Base-by-base conservation (phyloP, 176 grass and related monocot genomes). In the Elaeis guineensis region DNA sequence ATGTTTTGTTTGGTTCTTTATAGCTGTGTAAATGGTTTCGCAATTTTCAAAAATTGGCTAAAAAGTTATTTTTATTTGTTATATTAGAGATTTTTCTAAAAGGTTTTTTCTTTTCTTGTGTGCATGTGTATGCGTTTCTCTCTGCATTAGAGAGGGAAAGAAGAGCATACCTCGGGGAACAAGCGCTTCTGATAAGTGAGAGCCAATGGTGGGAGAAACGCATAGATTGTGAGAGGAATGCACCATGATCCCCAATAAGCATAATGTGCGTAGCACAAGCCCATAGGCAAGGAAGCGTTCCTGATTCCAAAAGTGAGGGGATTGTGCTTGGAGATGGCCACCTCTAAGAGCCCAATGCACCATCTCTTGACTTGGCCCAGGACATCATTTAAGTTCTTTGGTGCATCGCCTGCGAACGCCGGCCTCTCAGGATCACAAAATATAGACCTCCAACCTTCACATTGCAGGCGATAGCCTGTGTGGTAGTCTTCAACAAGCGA, bases 361-460 rank as follows among this genome's bases (percentile, higher is more conserved):
- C 79, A 82, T 16, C 79, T 71, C 79, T 72, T 82, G 30, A 17
- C 56, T 28, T 82, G 79, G 66, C 49, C 62, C n/a, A 82, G 73
- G 5, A 14, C 49, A 60, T 82, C 79, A 55, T 77, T 66, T 14
- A 82, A 49, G 21, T 49, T 82, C 55, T 72, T 82, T 4, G 73
- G 79, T 20, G 68, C 79, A 19, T 77, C 67, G 5, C 67, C 79
- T 17, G 77, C 30, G 64, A 82, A 82, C 15, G 67, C 73, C 14
- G 62, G 48, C 16, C 64, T 26, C 51, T 19, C 17, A 0, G 73
- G 79, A 61, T 82, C 50, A 19, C 79, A 77, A 16, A 82, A 56
- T 16, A 77, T 54, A 0, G 67, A 82, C 63, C 35, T 66, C 73
- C 79, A 82, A 16, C 79, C 79, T 71, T 77, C 73, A 21, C 79